Percentiles rank a stretch among this genome's conserved stretches.
Evolutionary conservation across 2,329 filamentous ascomycete genomes (phyloP).

Genomic region (Berkeleyomyces rouxiae): DNA sequence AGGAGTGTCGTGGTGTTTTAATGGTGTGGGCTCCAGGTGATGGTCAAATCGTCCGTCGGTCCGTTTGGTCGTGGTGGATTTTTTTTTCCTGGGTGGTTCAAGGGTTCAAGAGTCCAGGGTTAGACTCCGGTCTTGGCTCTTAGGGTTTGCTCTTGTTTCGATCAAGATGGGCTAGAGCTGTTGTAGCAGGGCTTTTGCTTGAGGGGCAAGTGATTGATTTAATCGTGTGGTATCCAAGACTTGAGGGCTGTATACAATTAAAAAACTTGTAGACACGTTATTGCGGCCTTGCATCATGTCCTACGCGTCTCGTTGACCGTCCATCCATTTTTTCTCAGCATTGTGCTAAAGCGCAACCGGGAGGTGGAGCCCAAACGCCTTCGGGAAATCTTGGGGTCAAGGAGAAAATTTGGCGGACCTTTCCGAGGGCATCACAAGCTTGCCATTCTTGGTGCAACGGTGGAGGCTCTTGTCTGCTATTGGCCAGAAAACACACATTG

Average conservation of each 20-base stretch:
- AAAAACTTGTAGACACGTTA: no score
- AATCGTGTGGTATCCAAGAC: no score
- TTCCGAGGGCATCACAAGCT: not conserved
- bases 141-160: not conserved
- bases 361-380: not conserved
- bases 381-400: slow-evolving; percentile 10
- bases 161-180: not conserved
- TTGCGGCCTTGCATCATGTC: no score
- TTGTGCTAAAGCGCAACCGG: not conserved
- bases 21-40: not conserved
- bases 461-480: not conserved
- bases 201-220: not conserved
- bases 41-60: not conserved
- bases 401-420: slow-evolving; percentile 2
- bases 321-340: no score
- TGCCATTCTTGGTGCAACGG: not conserved
- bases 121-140: no score
- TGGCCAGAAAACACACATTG: not conserved
- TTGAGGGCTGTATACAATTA: no score
- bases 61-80: not conserved
- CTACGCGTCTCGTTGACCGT: no score
- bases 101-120: not conserved
- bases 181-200: not conserved
- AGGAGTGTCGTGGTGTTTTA: not conserved
- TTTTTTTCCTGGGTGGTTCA: not conserved